These are phyloP conservation scores for Aethionema arabicum DNA, from an alignment of 345 rosid species.

Conservation along the genomic window DNA sequence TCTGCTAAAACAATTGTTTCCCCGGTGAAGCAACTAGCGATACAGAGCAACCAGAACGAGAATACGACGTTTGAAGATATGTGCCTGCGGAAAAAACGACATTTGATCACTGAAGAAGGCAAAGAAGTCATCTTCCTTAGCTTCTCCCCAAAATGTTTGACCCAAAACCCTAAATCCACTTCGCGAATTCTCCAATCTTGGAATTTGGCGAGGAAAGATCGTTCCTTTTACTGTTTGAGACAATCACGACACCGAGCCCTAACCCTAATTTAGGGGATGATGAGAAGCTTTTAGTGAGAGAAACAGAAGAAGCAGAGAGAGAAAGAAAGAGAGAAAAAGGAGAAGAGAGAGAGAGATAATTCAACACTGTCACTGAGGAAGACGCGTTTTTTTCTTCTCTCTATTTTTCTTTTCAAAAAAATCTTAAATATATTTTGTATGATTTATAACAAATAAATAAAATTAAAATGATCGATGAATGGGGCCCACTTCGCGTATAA, in stretches of 20 bases:
- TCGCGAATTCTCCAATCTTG: constrained; percentile 16
- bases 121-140: constrained; percentile 49
- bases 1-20: constrained; percentile 35
- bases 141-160: constrained; percentile 32
- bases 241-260: constrained; percentile 39
- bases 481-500: constrained; percentile 28
- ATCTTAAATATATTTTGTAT: background rate
- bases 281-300: constrained; percentile 30
- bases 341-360: constrained; percentile 31
- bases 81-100: constrained; percentile 46
- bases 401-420: constrained; percentile 7
- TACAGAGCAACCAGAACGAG: constrained; percentile 36
- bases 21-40: constrained; percentile 26
- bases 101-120: constrained; percentile 48
- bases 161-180: constrained; percentile 35
- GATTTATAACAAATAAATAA: background rate
- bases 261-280: constrained; percentile 38
- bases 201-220: constrained; percentile 20
- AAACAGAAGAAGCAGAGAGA: constrained; percentile 33
- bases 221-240: constrained; percentile 1
- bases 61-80: constrained; percentile 24
- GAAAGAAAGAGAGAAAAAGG: background rate
- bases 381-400: constrained; percentile 54
- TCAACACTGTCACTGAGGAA: constrained; percentile 47
- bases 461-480: constrained; percentile 3